These are phyloP conservation scores for Boletus albobrunnescens DNA, from an alignment of 1,284 basidiomycete species.

Conservation along the genomic window DNA sequence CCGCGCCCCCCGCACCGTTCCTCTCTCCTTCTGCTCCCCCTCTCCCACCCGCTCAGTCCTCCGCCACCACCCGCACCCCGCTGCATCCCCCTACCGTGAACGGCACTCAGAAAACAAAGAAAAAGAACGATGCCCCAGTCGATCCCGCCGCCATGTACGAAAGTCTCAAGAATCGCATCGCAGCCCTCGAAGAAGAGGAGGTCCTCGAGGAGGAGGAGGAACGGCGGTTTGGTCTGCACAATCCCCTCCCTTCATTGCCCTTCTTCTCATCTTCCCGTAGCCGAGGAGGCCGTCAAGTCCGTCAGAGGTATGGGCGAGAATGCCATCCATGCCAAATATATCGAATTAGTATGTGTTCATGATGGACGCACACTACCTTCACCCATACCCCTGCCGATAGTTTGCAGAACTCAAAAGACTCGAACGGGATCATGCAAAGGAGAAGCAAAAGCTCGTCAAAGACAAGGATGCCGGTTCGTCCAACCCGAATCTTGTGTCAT, in stretches of 20 bases:
- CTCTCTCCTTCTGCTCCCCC: slow-evolving; percentile 47
- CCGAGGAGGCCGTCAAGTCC: slow-evolving; percentile 78
- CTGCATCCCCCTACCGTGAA: slow-evolving; percentile 38
- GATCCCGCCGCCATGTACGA: slow-evolving; percentile 83
- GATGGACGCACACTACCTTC: slow-evolving; percentile 13
- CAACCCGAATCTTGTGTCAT: slow-evolving; percentile 4
- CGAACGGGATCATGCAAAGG: slow-evolving; percentile 81
- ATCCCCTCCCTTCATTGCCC: slow-evolving; percentile 1
- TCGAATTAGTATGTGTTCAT: slow-evolving; percentile 62
- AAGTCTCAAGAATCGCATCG: slow-evolving; percentile 77
- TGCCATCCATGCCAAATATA: slow-evolving; percentile 75
- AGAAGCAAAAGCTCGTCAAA: slow-evolving; percentile 81
- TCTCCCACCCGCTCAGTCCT: slow-evolving; percentile 27
- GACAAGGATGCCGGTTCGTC: slow-evolving; percentile 78
- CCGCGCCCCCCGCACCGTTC: slow-evolving; percentile 51
- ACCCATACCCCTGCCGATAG: slow-evolving; percentile 39
- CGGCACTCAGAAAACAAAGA: slow-evolving; percentile 56
- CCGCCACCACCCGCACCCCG: slow-evolving; percentile 27
- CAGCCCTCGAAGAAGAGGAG: slow-evolving; percentile 79
- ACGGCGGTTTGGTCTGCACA: slow-evolving; percentile 58
- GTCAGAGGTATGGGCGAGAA: slow-evolving; percentile 76
- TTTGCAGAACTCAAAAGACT: slow-evolving; percentile 79
- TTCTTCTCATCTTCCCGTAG: slow-evolving; percentile 37
- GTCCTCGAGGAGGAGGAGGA: slow-evolving; percentile 82
- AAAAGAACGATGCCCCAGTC: slow-evolving; percentile 63